These are phyloP conservation scores for Neurospora intermedia DNA, from an alignment of 495 filamentous ascomycete species.

Conservation along the genomic window DNA sequence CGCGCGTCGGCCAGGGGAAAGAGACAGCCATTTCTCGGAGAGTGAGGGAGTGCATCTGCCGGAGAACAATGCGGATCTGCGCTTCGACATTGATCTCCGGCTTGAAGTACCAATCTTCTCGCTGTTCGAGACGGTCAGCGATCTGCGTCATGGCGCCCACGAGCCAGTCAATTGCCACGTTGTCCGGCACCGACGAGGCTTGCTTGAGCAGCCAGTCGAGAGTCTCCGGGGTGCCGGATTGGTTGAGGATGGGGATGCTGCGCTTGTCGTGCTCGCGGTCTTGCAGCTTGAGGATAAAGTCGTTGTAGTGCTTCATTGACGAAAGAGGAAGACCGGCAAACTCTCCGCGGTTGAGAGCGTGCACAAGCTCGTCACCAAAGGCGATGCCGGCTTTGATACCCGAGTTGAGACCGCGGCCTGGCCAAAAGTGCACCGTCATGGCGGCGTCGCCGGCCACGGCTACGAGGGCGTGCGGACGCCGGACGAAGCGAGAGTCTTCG, in stretches of 20 bases:
- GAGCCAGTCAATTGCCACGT: slow-evolving; percentile 25
- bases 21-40: slow-evolving; percentile 25
- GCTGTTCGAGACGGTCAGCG: slow-evolving; percentile 18
- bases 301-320: slow-evolving; percentile 27
- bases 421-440: slow-evolving; percentile 30
- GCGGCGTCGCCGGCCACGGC: slow-evolving; percentile 24
- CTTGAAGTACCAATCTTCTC: slow-evolving; percentile 21
- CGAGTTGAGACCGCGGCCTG: slow-evolving; percentile 23
- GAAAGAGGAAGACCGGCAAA: slow-evolving; percentile 20
- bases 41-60: slow-evolving; percentile 19
- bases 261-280: slow-evolving; percentile 28
- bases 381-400: slow-evolving; percentile 26
- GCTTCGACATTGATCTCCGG: slow-evolving; percentile 23
- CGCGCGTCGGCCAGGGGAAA: slow-evolving; percentile 26
- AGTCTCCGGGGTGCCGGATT: slow-evolving; percentile 25
- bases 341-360: slow-evolving; percentile 18
- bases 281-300: slow-evolving; percentile 27
- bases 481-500: slow-evolving; percentile 16
- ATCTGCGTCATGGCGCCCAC: slow-evolving; percentile 27
- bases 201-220: slow-evolving; percentile 22
- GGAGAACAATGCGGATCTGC: slow-evolving; percentile 27
- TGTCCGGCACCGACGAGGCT: slow-evolving; percentile 19
- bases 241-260: slow-evolving; percentile 28
- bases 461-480: slow-evolving; percentile 22
- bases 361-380: slow-evolving; percentile 24